A percentile compares a stretch with the other conserved stretches of the same genome.
Conservation (phyloP, 441 rosid genomes). For the Mallotus repandus region DNA sequence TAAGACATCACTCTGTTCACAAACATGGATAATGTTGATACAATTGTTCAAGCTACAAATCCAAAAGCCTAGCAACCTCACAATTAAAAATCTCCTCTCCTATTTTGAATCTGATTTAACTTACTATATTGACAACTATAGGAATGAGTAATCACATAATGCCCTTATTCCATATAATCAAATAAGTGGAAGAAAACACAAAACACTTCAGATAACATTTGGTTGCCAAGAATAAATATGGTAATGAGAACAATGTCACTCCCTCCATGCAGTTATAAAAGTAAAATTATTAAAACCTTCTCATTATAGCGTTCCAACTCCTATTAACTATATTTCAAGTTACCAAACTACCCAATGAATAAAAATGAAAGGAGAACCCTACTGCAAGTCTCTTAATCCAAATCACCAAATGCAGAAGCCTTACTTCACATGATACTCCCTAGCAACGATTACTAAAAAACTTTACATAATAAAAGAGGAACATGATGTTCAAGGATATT, state of each 20-base stretch:
- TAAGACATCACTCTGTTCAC: background rate
- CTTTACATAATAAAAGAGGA: too few species aligned
- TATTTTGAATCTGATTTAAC: too few species aligned
- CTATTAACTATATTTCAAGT: background rate
- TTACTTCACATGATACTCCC: background rate
- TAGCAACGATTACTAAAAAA: background rate
- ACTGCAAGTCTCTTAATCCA: background rate
- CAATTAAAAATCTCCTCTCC: background rate
- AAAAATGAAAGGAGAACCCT: background rate
- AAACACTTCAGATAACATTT: background rate
- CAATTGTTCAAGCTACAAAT: background rate
- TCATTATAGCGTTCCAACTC: background rate
- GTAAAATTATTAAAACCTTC: background rate
- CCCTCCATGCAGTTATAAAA: background rate
- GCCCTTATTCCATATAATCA: background rate
- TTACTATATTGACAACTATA: background rate
- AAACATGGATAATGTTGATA: background rate
- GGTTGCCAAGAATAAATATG: background rate
- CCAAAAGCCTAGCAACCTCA: too few species aligned
- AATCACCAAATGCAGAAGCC: slow-evolving; percentile 8
- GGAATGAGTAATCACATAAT: background rate
- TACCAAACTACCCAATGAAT: background rate
- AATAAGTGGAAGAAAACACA: background rate
- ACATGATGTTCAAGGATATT: background rate
- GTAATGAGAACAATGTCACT: background rate